phyloP scores from a whole-genome alignment of 352 stramenopile genomes.

The Proteromonas lacertae region DNA sequence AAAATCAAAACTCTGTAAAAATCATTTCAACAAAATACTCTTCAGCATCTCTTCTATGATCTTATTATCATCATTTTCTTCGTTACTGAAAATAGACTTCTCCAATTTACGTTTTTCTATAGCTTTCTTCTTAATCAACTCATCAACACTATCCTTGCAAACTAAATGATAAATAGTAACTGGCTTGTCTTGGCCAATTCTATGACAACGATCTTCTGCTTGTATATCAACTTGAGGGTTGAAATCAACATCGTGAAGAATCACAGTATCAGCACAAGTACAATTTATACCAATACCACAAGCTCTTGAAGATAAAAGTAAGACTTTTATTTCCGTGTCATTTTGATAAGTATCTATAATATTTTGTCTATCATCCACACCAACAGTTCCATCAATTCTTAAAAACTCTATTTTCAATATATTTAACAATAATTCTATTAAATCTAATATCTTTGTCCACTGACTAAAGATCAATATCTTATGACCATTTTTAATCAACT shows the following conservation, averaged over 20 bases:
- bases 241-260: slow-evolving; percentile 41
- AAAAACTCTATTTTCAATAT: slow-evolving; percentile 45
- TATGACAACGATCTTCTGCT: slow-evolving; percentile 89
- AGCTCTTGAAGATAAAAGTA: slow-evolving; percentile 62
- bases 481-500: slow-evolving; percentile 41
- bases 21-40: no score
- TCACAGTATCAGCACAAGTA: slow-evolving; percentile 32
- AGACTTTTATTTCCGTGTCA: slow-evolving; percentile 51
- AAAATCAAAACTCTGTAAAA: no score
- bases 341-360: slow-evolving; percentile 77
- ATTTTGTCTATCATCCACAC: slow-evolving; percentile 60
- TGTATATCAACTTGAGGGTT: slow-evolving; percentile 56
- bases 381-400: slow-evolving; percentile 71
- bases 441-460: slow-evolving; percentile 43
- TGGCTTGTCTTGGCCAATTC: slow-evolving; percentile 90
- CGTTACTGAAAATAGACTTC: no score
- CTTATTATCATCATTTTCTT: no score
- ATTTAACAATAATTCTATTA: slow-evolving; percentile 25
- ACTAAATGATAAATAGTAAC: slow-evolving; percentile 96
- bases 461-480: slow-evolving; percentile 60
- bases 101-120: slow-evolving; percentile 56
- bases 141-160: slow-evolving; percentile 87
- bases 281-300: slow-evolving; percentile 81
- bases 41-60: no score
- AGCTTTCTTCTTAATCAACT: slow-evolving; percentile 44